Evolutionary conservation across 192 early-diverging fungal genomes (phyloP), one percentile per base, ranked within the genome.

Genomic region (Glomus cerebriforme): DNA sequence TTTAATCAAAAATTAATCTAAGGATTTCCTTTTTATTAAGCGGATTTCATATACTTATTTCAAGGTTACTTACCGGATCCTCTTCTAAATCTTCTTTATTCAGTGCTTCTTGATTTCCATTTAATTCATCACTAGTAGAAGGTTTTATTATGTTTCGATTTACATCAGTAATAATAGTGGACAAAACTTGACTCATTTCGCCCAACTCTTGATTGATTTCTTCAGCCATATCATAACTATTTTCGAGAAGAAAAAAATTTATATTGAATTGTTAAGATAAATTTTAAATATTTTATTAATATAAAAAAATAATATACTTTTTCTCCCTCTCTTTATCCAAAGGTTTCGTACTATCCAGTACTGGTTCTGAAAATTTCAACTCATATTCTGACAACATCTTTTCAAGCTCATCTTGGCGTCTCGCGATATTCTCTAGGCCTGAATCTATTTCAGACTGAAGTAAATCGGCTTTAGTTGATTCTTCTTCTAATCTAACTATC

Each of bases 151-250:
- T 83, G 2, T 85, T 87, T 45, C 83, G 81, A 81, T 99, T 99
- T 66, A 99, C 89, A 43, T 98, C 96, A 39, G 92, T 92, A 62
- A 99, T 92, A 80, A 99, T 90, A 62, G 83, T 86, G 22, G 89
- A 88, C 60, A 99, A 84, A 62, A 93, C 91, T 47, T 90, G 83
- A 27, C 90, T 89, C 86, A 99, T 92, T 62, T 95, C 93, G 78
- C 97, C 96, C 63, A 99, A 82, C 77, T 97, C 93, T 78, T 85
- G 89, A 84, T 95, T 95, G 47, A 99, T 82, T n/a, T 86, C 86
- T 86, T 95, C 95, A 9, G 96, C 96, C 49, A 96, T 84, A 73
- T 86, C 85, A 85, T 97, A 99, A 19, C 95, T 92, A 62, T 89
- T 89, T 65, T 96, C n/a, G 1, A 29, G 24, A 10, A n/a, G 31